Evolutionary conservation across 306 rosid species (phyloP), one percentile per base, ranked within the genome.

Genomic region (Cucumis hystrix): DNA sequence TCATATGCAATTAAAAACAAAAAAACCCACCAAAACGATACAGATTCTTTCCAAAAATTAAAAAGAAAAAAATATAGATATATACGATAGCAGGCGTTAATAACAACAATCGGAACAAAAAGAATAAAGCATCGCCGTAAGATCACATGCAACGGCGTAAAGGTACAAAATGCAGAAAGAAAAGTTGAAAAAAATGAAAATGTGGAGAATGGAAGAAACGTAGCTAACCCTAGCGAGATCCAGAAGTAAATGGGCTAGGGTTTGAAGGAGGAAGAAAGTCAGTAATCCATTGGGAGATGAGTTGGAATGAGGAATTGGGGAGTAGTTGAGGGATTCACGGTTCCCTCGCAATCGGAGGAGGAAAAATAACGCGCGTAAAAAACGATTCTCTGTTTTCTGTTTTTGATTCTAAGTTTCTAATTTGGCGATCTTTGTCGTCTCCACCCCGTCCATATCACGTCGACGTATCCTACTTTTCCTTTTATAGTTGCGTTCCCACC

Each of bases 161-260:
- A 66, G 74, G 18, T 68, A 14, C 75, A 67, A 57, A 67, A 67
- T 67, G 73, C 52, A 1, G 73, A 67, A 40, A 21, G 37, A 20
- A 20, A 45, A 69, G 13, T 20, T 13, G 7, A 21, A 2, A 35
- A 35, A 1, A 45, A 12, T 69, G 20, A 69, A 2, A n/a, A n/a
- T 1, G 1, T 17, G 8, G 49, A 70, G 1, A 18, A 23, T 47
- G 2, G 59, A 47, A 0, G 16, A 15, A 23, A 47, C 20, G 37
- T 33, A 33, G 37, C 55, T 39, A 18, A 28, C 33, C 30, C 67
- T 5, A 6, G 39, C 64, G 84, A 82, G 84, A 81, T 75, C 83
- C n/a, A 20, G 40, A 21, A 56, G 74, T 63, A 58, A 80, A 75
- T 51, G 33, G 73, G 75, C 51, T 61, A 76, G 58, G 75, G 12